Evolutionary conservation across 2,329 filamentous ascomycete species (phyloP).

Genomic region (Stemphylium lycopersici): DNA sequence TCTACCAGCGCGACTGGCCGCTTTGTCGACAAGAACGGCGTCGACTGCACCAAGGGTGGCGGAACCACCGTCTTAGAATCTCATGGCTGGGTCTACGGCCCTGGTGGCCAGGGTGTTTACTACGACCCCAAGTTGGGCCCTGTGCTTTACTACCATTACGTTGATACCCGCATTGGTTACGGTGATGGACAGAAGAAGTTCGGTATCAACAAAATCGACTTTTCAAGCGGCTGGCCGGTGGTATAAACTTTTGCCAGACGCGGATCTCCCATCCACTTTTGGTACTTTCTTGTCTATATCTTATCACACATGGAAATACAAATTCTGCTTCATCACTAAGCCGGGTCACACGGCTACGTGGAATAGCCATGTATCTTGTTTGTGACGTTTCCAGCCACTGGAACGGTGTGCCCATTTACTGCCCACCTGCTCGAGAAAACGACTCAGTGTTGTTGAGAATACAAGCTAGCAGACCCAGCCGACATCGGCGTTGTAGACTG

Average conservation of each 20-base stretch:
- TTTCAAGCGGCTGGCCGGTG: conserved; percentile 58
- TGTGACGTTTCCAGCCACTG: no score
- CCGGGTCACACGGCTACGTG: no score
- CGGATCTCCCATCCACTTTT: no score
- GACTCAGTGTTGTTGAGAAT: no score
- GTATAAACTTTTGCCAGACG: conserved; percentile 25
- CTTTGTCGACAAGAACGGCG: conserved; percentile 63
- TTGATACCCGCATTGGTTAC: conserved; percentile 61
- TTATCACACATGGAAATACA: no score
- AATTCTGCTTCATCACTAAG: no score
- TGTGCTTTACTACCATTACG: conserved; percentile 68
- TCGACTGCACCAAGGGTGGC: conserved; percentile 61
- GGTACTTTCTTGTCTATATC: no score
- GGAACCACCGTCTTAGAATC: conserved; percentile 67
- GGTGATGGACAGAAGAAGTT: conserved; percentile 59
- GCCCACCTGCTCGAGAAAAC: no score
- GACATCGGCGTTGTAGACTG: no score
- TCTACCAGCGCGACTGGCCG: conserved; percentile 58
- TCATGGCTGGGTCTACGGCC: conserved; percentile 67
- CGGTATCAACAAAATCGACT: conserved; percentile 59
- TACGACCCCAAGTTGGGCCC: conserved; percentile 57
- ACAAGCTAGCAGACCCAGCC: no score
- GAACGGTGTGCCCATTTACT: no score
- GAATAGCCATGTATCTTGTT: no score
- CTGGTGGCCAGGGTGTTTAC: conserved; percentile 68